Conservation (phyloP, 108 stramenopile species). For the Epipyxis sp. region DNA sequence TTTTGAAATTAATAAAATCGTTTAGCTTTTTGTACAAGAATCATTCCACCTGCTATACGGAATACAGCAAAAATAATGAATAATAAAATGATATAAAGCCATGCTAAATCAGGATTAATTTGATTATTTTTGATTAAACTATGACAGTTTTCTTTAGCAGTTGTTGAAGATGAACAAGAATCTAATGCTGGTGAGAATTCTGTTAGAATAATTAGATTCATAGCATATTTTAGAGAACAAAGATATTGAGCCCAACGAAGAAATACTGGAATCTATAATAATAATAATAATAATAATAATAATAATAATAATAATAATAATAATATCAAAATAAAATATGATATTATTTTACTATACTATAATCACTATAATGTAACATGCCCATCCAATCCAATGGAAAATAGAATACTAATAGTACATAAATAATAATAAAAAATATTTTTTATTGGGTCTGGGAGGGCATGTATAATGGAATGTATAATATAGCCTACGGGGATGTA, state of each 20-base stretch:
- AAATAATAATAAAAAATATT: no score
- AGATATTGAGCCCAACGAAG: slow-evolving; percentile 44
- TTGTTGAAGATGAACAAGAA: not conserved
- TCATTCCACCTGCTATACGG: not conserved
- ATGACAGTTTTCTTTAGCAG: slow-evolving; percentile 28
- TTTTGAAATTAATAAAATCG: slow-evolving; percentile 28
- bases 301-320: no score
- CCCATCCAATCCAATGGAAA: no score
- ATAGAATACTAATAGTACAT: no score
- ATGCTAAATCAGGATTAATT: slow-evolving; percentile 16
- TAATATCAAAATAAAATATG: no score
- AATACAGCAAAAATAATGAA: slow-evolving; percentile 30
- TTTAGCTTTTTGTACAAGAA: slow-evolving; percentile 28
- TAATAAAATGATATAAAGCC: slow-evolving; percentile 36
- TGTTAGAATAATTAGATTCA: slow-evolving; percentile 28
- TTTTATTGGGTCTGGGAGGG: no score
- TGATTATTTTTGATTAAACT: slow-evolving; percentile 14
- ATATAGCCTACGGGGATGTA: no score
- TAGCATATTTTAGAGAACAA: slow-evolving; percentile 35
- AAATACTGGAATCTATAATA: slow-evolving; percentile 23
- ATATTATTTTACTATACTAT: no score
- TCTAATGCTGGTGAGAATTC: slow-evolving; percentile 19
- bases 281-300: no score
- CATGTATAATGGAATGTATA: no score
- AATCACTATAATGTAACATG: no score